Evolutionary conservation across 1,284 basidiomycete genomes (phyloP).

Genomic region (Retiboletus flavoniger): DNA sequence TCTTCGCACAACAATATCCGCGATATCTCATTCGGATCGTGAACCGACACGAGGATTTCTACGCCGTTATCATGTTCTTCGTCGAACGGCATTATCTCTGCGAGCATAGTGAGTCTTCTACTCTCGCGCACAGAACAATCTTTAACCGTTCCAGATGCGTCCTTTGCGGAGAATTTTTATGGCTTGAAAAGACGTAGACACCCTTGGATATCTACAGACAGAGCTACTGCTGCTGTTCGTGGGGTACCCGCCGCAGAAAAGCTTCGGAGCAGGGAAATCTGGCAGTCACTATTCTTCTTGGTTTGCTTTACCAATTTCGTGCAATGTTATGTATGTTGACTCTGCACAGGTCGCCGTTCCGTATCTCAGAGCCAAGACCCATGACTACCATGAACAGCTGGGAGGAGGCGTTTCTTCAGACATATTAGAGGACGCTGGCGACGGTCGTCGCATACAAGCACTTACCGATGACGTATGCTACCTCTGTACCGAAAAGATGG

Average conservation of each 20-base stretch:
- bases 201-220: slow-evolving; percentile 66
- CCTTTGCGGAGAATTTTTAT: slow-evolving; percentile 93
- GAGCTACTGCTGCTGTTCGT: slow-evolving; percentile 65
- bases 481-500: slow-evolving; percentile 1
- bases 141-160: slow-evolving; percentile 57
- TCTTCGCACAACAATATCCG: slow-evolving; percentile 94
- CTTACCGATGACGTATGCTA: slow-evolving; percentile 50
- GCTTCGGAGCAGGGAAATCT: slow-evolving; percentile 61
- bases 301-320: slow-evolving; percentile 43
- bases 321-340: neutral
- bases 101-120: slow-evolving; percentile 62
- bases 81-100: slow-evolving; percentile 91
- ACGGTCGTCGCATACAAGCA: slow-evolving; percentile 43
- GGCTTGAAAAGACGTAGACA: slow-evolving; percentile 77
- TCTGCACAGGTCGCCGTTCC: slow-evolving; percentile 75
- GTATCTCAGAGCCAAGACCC: slow-evolving; percentile 84
- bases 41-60: slow-evolving; percentile 96
- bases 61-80: slow-evolving; percentile 82
- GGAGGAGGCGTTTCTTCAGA: slow-evolving; percentile 78
- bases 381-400: slow-evolving; percentile 87
- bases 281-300: slow-evolving; percentile 74
- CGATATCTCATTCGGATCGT: slow-evolving; percentile 90
- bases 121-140: neutral
- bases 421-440: slow-evolving; percentile 57
- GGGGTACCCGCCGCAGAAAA: slow-evolving; percentile 63